Evolutionary conservation across 768 basidiomycete species (phyloP).

Genomic region (Glaciozyma martinii): DNA sequence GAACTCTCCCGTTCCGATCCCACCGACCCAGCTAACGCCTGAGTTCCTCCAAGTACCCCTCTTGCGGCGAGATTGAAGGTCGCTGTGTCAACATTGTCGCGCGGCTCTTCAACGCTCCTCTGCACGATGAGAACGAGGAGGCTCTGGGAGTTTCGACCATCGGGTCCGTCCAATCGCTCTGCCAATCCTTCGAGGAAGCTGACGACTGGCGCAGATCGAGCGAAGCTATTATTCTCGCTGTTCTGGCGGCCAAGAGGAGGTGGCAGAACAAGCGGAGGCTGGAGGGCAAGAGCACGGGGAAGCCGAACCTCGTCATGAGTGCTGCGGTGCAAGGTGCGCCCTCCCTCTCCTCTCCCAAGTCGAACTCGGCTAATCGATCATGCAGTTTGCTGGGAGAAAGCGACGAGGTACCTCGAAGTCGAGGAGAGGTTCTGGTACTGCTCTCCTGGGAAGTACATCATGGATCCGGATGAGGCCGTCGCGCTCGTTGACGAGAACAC

Average conservation of each 20-base stretch:
- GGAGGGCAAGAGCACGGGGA: constrained; percentile 30
- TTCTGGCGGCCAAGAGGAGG: constrained; percentile 35
- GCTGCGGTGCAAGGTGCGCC: constrained; percentile 28
- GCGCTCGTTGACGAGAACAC: constrained; percentile 41
- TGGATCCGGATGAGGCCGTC: constrained; percentile 38
- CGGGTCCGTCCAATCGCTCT: neutral
- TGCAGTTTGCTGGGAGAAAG: neutral
- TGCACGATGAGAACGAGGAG: constrained; percentile 27
- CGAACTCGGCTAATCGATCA: neutral
- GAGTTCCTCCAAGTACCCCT: constrained; percentile 5
- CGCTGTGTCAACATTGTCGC: constrained; percentile 33
- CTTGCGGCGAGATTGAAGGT: constrained; percentile 25
- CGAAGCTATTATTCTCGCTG: constrained; percentile 39
- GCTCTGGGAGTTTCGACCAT: constrained; percentile 36
- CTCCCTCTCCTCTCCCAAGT: neutral
- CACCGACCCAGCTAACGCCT: too few species aligned
- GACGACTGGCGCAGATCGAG: constrained; percentile 6
- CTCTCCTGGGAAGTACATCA: constrained; percentile 33
- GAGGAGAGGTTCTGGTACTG: constrained; percentile 39
- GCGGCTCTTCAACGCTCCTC: constrained; percentile 33
- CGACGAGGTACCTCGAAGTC: constrained; percentile 34
- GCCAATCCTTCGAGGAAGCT: neutral
- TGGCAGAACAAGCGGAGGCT: constrained; percentile 34
- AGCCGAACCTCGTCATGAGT: constrained; percentile 37
- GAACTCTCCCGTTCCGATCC: too few species aligned